Evolutionary conservation across 192 early-diverging fungal species (phyloP), one percentile per base, ranked within the genome.

Genomic region (Diversispora eburnea): DNA sequence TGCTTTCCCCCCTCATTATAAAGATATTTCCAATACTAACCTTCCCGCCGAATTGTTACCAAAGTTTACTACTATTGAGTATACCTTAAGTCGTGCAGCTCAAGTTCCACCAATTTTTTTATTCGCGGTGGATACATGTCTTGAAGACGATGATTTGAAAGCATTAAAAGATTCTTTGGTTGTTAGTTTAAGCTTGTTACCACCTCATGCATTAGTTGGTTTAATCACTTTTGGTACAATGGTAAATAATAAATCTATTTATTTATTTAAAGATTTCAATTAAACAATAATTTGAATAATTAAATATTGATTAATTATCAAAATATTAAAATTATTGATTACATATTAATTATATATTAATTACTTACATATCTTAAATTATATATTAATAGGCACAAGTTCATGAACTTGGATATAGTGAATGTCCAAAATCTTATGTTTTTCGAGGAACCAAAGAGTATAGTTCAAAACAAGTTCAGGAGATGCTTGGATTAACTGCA

Each of bases 361-460:
- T 33, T 33, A 33, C 25, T 33, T 33, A 33, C 25, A 33, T 33
- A 5, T 45, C 8, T 20, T 10, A 15, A 17, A 8, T 39, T 22
- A 10, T 52, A 33, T 17, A 15, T 41, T 33, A 33, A n/a, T 79
- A 91, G 93, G 84, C 91, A 62, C 96, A 99, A 84, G 90, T 99
- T 62, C 95, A 98, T 80, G 97, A 99, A 83, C 84, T 99, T 19
- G 97, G 95, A 33, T 95, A 95, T 79, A 84, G 85, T 56, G 96
- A 98, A 48, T 98, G 96, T 75, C 95, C 95, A 65, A 99, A 99
- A 78, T 96, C 95, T 45, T 95, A 94, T 81, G 94, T 99, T 17
- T 99, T 99, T 84, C 90, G 95, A 67, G 97, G 97, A 13, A 88
- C 91, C 75, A 99, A 99, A 84, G 96, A 99, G 58, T 99, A 98